Base-by-base conservation (phyloP, 306 rosid genomes). In the Ziziphus jujuba region DNA sequence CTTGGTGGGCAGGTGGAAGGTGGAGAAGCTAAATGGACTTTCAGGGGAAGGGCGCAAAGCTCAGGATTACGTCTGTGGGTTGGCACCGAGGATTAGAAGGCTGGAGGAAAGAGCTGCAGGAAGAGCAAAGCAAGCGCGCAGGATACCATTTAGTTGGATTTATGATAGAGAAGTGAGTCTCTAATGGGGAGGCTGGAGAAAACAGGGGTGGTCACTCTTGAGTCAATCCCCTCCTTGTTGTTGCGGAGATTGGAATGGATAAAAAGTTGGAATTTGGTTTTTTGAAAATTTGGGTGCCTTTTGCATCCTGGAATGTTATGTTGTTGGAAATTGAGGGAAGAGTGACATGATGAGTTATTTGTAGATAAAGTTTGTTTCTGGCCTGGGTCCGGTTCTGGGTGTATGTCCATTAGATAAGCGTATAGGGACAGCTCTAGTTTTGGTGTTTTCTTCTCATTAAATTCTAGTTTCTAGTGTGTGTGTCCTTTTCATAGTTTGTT, bases 1-100 rank as follows among this genome's bases (percentile, higher is more conserved):
- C 77, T 75, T 91, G 81, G 96, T 91, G 1, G 91, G 88, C 49
- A 79, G 93, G 77, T 91, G 97, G 97, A 88, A 86, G 73, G 89
- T 91, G 76, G 91, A 64, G 56, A 44, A 76, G 19, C 72, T 91
- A 48, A 84, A 72, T 15, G 97, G 89, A 72, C 96, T 88, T 20
- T 88, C 97, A 0, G 83, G 76, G 0, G 91, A 88, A 70, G 97
- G 88, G 50, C 83, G 76, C 17, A 91, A 86, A 73, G 97, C 96
- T 61, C 97, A 91, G 76, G 96, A 88, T 11, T 91, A 86, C 28
- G 88, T 91, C 13, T 86, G 93, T 56, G 89, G 84, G 77, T 76
- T 91, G 16, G 79, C 96, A n/a, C 84, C 91, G 35, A 88, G 97
- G 81, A 86, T 91, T 67, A 77, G 97, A 69, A 85, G 80, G 81